Evolutionary conservation across 208 protist species (phyloP), one percentile per base, ranked within the genome.

Genomic region (Herpetomonas samuelpessoai): DNA sequence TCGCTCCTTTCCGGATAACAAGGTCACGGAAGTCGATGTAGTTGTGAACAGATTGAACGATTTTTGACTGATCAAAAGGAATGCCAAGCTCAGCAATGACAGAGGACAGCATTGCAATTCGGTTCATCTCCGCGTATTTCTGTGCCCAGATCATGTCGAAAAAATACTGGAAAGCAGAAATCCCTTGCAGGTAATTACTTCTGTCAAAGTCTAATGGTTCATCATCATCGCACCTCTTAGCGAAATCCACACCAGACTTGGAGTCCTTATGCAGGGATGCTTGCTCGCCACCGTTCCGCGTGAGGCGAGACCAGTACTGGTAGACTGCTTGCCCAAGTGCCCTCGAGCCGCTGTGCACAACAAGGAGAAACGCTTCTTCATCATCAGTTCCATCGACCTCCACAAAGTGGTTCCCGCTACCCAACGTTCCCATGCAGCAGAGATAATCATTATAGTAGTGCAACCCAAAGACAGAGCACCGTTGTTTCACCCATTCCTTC

Each of bases 81-180:
- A 57, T 4, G 3, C 52, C 52, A n/a, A 57, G 29, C 10, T 24
- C 27, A 19, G 6, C 27, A 3, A 57, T 7, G 14, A 57, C 52
- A 7, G 52, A 31, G 29, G 52, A 57, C 28, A 57, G 24, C 52
- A 57, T 57, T 18, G 28, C 52, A 3, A 35, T 26, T 22, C 52
- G 52, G 52, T 57, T 57, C 27, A 57, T 21, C 10, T 31, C 28
- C 28, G 52, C 52, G 29, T 57, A 57, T 18, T 41, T 31, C n/a
- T 57, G 52, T 14, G 52, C 52, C 52, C 52, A 57, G 29, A 57
- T 44, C 52, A 57, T 57, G 52, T 57, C 52, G 24, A 57, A 57
- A n/a, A 45, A 21, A 31, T 57, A 57, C 52, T 41, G 27, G 9
- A 10, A 57, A 19, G 52, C 52, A 7, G 6, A 10, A 10, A 45